These are phyloP conservation scores for Akebia trifoliata DNA, from an alignment of 164 flowering plant species.

Conservation along the genomic window DNA sequence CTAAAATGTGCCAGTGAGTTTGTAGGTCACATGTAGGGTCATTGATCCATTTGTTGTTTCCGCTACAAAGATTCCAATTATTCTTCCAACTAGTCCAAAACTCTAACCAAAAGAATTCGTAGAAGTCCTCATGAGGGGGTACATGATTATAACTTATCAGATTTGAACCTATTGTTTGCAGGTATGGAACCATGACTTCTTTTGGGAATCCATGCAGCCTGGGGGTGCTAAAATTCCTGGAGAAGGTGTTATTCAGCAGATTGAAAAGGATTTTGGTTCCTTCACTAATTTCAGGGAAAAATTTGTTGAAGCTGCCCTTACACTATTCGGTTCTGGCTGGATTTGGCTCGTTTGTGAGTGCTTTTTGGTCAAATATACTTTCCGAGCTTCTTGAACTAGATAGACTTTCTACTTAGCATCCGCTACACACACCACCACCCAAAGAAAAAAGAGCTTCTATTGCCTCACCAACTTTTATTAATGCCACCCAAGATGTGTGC, in stretches of 20 bases:
- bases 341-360: conserved; percentile 92
- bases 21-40: too few species aligned
- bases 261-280: conserved; percentile 93
- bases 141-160: neutral
- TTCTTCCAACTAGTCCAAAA: neutral
- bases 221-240: conserved; percentile 79
- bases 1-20: too few species aligned
- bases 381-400: neutral
- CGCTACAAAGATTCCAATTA: too few species aligned
- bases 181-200: conserved; percentile 99
- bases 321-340: conserved; percentile 91
- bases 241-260: conserved; percentile 68
- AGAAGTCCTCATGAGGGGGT: neutral
- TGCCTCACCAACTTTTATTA: too few species aligned
- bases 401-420: too few species aligned
- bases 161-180: conserved; percentile 17
- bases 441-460: too few species aligned
- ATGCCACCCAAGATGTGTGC: too few species aligned
- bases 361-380: neutral
- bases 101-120: neutral
- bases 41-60: too few species aligned
- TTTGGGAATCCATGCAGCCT: conserved; percentile 99
- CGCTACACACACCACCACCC: too few species aligned
- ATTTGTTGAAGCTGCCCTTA: conserved; percentile 59
- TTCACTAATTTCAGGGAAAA: conserved; percentile 65